phyloP scores from a whole-genome alignment of 139 green algal species.

The Chlamydomonas sp. region DNA sequence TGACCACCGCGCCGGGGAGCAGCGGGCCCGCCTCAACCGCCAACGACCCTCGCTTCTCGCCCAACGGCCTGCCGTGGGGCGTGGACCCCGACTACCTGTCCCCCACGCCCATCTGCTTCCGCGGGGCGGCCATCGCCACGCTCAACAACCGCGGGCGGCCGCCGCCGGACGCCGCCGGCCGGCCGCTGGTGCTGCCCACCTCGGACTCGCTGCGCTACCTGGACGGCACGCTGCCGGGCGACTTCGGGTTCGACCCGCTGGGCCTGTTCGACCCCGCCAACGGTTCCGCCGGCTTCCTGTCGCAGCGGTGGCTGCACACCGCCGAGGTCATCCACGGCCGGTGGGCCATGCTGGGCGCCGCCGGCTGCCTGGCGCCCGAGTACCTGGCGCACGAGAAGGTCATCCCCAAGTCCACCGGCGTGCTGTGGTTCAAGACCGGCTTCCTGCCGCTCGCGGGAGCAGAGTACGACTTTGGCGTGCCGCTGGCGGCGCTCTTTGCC shows the following conservation, averaged over 20 bases:
- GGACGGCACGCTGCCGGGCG: conserved; percentile 68
- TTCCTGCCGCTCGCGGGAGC: conserved; percentile 60
- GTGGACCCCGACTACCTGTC: background rate
- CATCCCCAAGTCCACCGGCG: conserved; percentile 68
- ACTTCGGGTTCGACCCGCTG: conserved; percentile 96
- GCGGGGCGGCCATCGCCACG: background rate
- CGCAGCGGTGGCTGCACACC: conserved; percentile 52
- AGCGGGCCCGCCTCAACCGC: too few relatives aligned
- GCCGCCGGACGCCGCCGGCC: background rate
- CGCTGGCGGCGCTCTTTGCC: conserved; percentile 59
- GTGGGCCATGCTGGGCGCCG: conserved; percentile 70
- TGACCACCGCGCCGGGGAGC: too few relatives aligned
- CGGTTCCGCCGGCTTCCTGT: conserved; percentile 62
- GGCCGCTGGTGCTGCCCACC: conserved; percentile 28
- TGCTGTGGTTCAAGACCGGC: conserved; percentile 78
- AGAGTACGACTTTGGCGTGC: conserved; percentile 62
- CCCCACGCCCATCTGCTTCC: background rate
- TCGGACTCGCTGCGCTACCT: conserved; percentile 52
- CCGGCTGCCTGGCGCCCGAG: conserved; percentile 66
- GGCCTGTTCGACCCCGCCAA: conserved; percentile 75
- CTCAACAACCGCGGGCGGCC: conserved; percentile 21
- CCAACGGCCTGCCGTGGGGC: background rate
- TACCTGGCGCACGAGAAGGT: conserved; percentile 56
- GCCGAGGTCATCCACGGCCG: conserved; percentile 49
- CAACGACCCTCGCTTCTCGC: too few relatives aligned